Percentiles rank a stretch among this genome's conserved stretches.
Evolutionary conservation across 257 asterid genomes (phyloP).

Genomic region (Orobanche coerulescens): DNA sequence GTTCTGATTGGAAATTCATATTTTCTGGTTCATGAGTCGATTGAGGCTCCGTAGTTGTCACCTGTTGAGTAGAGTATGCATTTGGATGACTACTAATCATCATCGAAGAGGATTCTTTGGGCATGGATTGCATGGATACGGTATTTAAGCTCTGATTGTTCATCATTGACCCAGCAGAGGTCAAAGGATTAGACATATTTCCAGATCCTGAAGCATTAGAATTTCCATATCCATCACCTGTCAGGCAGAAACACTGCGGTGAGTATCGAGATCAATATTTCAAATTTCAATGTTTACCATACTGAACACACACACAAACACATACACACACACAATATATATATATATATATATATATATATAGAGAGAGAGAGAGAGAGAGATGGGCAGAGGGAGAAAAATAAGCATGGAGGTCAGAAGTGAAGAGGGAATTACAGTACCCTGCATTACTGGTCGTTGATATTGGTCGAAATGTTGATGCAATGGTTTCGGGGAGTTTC

Average conservation of each 20-base stretch:
- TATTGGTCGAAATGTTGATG: slow-evolving; percentile 58
- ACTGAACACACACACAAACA: too few relatives aligned
- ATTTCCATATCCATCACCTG: slow-evolving; percentile 76
- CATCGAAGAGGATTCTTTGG: slow-evolving; percentile 41
- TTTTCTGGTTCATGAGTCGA: slow-evolving; percentile 47
- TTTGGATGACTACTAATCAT: slow-evolving; percentile 42
- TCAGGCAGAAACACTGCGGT: slow-evolving; percentile 22
- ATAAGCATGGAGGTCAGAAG: neutral
- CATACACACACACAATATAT: too few relatives aligned
- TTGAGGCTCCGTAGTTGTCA: slow-evolving; percentile 38
- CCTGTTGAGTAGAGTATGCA: slow-evolving; percentile 44
- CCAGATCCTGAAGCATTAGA: slow-evolving; percentile 65
- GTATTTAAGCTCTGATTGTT: slow-evolving; percentile 46
- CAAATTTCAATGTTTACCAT: slow-evolving; percentile 1
- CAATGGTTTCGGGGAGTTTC: slow-evolving; percentile 49
- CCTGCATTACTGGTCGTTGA: slow-evolving; percentile 55
- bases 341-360: too few relatives aligned
- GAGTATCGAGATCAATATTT: slow-evolving; percentile 5
- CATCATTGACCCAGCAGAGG: slow-evolving; percentile 45
- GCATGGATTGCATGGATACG: slow-evolving; percentile 47
- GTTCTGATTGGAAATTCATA: slow-evolving; percentile 47
- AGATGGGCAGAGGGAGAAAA: neutral
- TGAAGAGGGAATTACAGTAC: slow-evolving; percentile 30
- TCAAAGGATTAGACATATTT: slow-evolving; percentile 46
- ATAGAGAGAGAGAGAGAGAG: neutral